A percentile compares a stretch with the other conserved stretches of the same genome.
phyloP scores from a whole-genome alignment of 306 rosid species.

The Prosopis cineraria region DNA sequence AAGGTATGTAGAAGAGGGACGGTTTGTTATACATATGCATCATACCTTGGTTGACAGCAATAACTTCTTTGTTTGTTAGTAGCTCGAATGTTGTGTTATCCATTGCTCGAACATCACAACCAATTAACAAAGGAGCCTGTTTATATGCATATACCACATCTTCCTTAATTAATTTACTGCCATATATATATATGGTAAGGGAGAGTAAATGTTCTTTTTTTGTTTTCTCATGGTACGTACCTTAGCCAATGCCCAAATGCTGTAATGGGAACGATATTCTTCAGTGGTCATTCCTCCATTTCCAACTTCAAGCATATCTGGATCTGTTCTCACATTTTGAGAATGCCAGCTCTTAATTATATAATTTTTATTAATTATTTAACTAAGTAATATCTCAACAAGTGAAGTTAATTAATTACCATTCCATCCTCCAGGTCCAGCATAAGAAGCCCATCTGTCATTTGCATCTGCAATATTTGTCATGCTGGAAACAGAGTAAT shows the following conservation, averaged over 20 bases:
- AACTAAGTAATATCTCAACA: too few species aligned
- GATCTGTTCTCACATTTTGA: conserved; percentile 54
- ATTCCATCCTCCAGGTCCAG: conserved; percentile 89
- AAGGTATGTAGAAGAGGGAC: neutral
- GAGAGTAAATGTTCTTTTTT: neutral
- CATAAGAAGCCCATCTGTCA: conserved; percentile 75
- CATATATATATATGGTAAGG: too few species aligned
- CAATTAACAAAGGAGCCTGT: conserved; percentile 67
- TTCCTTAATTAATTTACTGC: too few species aligned
- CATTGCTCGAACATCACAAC: conserved; percentile 71
- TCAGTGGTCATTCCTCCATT: conserved; percentile 78
- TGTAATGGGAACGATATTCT: conserved; percentile 81
- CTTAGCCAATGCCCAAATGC: conserved; percentile 81
- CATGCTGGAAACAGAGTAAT: conserved; percentile 47
- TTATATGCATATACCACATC: too few species aligned
- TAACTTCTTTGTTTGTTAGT: conserved; percentile 64
- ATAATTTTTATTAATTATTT: too few species aligned
- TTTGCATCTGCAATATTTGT: conserved; percentile 62
- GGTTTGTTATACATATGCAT: neutral
- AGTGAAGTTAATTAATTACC: conserved; percentile 42
- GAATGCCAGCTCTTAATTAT: neutral
- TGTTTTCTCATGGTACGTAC: conserved; percentile 21
- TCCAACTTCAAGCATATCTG: conserved; percentile 89
- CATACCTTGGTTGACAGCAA: conserved; percentile 77
- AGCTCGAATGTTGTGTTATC: conserved; percentile 47